These are phyloP conservation scores for Narthecium ossifragum DNA, from an alignment of 106 monocot species.

Conservation along the genomic window DNA sequence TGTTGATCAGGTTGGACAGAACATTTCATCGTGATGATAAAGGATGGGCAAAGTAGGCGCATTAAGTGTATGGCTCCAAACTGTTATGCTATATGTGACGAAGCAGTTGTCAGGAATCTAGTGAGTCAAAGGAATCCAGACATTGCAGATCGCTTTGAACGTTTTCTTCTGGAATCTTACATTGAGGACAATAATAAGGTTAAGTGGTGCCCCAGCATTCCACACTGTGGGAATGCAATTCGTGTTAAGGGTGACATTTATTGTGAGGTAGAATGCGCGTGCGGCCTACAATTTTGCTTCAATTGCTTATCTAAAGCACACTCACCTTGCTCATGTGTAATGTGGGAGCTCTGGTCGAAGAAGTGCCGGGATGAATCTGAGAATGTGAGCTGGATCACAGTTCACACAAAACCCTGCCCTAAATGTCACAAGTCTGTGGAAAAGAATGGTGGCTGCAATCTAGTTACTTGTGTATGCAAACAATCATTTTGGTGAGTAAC, in stretches of 20 bases:
- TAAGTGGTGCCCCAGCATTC: constrained; percentile 78
- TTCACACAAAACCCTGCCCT: constrained; percentile 67
- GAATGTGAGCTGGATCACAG: constrained; percentile 55
- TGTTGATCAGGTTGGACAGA: constrained; percentile 67
- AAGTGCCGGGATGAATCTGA: constrained; percentile 42
- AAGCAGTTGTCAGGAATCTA: constrained; percentile 38
- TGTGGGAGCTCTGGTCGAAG: constrained; percentile 72
- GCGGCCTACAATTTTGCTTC: constrained; percentile 79
- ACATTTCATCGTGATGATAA: constrained; percentile 63
- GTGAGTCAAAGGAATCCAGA: constrained; percentile 31
- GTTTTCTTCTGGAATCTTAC: constrained; percentile 75
- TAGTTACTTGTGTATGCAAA: constrained; percentile 59
- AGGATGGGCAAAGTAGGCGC: constrained; percentile 49
- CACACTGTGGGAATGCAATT: constrained; percentile 86
- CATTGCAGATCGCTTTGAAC: constrained; percentile 51
- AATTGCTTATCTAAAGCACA: constrained; percentile 60
- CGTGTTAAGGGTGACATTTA: constrained; percentile 42
- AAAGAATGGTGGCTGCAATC: constrained; percentile 79
- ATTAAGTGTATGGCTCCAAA: constrained; percentile 64
- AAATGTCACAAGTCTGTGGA: constrained; percentile 63
- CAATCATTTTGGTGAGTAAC: constrained; percentile 83
- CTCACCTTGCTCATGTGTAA: constrained; percentile 78
- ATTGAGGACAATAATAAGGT: constrained; percentile 72
- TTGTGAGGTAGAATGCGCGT: constrained; percentile 70
- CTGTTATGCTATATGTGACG: constrained; percentile 61